Base-by-base conservation (phyloP, 306 rosid genomes). In the Carpinus fangiana region DNA sequence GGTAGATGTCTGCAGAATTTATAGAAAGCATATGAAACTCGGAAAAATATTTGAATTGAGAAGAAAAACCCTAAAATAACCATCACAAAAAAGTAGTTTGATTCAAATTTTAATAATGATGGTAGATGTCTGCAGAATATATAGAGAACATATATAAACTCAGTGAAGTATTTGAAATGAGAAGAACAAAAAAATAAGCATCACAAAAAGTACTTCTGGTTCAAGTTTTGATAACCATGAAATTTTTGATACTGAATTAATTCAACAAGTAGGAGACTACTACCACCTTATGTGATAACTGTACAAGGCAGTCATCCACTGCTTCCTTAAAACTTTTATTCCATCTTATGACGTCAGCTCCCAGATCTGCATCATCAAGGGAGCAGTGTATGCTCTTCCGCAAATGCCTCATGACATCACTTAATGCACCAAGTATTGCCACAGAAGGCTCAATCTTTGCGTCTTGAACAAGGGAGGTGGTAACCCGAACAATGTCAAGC, bases 391-490 rank as follows among this genome's bases (percentile, higher is more conserved):
- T 88, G 85, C 90, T 84, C 82, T 91, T 93, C 81, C 99, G 83
- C 73, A 96, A 84, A 89, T 91, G 97, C 85, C 96, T 90, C 89
- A 93, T 85, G 85, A 91, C 82, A 79, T 96, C 99, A 76, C 99
- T 88, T 53, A 88, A 59, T 23, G 97, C 93, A 77, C 91, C 88
- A 57, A 90, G 70, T 72, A 91, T 83, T 61, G 96, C 88, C 43
- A 91, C 85, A 80, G 98, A 91, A 62, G 96, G 87, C 86, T 91
- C 90, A 50, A 89, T 85, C 82, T 88, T 93, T 70, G 90, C 89
- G 83, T 86, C 84, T 80, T 84, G 86, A 66, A 91, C 88, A 85
- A 96, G 97, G 11, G 90, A 79, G 80, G 96, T 84, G 51, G 94
- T 85, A 55, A 93, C 97, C 82, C 85, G 87, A 70, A 91, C 86